These are phyloP conservation scores for Paraphysoderma sedebokerense DNA, from an alignment of 371 early-diverging fungal genomes.

Conservation along the genomic window DNA sequence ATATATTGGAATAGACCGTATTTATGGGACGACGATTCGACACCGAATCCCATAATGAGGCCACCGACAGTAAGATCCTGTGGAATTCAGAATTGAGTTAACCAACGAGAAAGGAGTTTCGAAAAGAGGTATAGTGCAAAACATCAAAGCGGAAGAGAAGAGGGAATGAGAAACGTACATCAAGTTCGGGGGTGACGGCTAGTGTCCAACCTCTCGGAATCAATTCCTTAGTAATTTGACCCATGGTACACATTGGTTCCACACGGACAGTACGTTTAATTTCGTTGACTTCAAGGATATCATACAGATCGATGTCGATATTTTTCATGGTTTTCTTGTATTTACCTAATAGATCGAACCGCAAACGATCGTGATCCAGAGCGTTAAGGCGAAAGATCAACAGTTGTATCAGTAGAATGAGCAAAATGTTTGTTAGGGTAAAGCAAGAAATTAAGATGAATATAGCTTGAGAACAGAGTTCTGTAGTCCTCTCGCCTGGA, in stretches of 20 bases:
- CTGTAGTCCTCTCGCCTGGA: too few species aligned
- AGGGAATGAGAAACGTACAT: too few species aligned
- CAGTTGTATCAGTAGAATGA: too few species aligned
- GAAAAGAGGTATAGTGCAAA: background rate
- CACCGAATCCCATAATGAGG: constrained; percentile 19
- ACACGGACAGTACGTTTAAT: constrained; percentile 11
- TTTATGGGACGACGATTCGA: constrained; percentile 22
- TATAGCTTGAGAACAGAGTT: too few species aligned
- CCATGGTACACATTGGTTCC: constrained; percentile 20
- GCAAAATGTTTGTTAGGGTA: too few species aligned
- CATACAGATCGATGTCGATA: constrained; percentile 18
- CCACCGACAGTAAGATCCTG: constrained; percentile 27
- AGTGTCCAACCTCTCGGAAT: constrained; percentile 19
- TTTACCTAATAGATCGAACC: too few species aligned
- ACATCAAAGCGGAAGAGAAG: background rate
- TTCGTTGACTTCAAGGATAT: constrained; percentile 18
- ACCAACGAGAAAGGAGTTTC: too few species aligned
- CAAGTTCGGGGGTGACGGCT: constrained; percentile 19
- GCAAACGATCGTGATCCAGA: too few species aligned
- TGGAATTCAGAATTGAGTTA: too few species aligned
- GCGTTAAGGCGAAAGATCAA: too few species aligned
- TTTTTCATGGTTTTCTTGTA: too few species aligned
- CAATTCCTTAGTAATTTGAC: constrained; percentile 16
- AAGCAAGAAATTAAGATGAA: too few species aligned
- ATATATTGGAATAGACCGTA: constrained; percentile 22